Evolutionary conservation across 2,329 filamentous ascomycete species (phyloP), one percentile per base, ranked within the genome.

Genomic region (Microsporum canis): DNA sequence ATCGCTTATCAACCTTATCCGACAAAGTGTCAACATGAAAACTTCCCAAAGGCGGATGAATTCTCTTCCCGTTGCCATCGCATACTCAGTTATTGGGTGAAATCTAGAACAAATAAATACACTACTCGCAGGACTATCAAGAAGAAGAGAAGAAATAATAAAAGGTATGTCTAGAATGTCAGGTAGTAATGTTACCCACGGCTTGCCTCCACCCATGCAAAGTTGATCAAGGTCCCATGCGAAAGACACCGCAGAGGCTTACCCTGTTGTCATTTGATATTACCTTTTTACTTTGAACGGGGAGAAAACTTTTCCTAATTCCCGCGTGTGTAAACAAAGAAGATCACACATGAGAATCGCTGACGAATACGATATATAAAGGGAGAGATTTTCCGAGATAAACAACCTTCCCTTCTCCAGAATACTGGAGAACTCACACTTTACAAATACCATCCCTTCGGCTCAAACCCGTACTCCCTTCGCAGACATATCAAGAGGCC

Each of bases 311-410:
- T 36, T 8, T 36, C 2, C 17, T 27, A 27, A 29, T 34, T 34
- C 27, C 27, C 33, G 31, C 36, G 51, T 10, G 36, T 55, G 51
- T 55, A 55, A 55, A 55, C 51, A 55, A 55, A 55, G 51, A 38
- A 34, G 27, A 43, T 17, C 51, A 17, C n/a, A 36, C 51, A 14
- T 12, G 8, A 34, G 31, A 34, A n/a, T 55, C 36, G 51, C 51
- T 55, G 51, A 55, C 51, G 31, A 31, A 55, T 55, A 55, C 51
- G 31, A 36, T 36, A 55, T 55, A 55, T 55, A 55, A 55, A 55
- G 51, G 7, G 14, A 55, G 51, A 29, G 23, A 6, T 34, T 55
- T 38, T 55, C 51, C 33, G 31, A 31, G 8, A 55, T 55, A 55
- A 55, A 55, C 51, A 55, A 55, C 33, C n/a, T 55, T n/a, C 17